Evolutionary conservation across 768 basidiomycete genomes (phyloP), one percentile per base, ranked within the genome.

Genomic region (Suillus spraguei): DNA sequence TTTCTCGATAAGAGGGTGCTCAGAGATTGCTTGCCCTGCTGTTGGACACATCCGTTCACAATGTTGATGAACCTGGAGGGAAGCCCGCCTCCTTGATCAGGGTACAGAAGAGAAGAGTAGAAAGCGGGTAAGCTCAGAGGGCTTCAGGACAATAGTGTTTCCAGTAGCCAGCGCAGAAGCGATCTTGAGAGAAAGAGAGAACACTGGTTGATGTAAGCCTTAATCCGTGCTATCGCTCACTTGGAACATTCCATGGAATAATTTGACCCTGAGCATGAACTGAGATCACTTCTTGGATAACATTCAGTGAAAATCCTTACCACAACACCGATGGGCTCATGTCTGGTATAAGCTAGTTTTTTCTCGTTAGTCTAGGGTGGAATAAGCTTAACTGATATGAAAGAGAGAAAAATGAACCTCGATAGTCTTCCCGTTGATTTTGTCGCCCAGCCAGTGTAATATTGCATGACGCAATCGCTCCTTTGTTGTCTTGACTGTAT

Each of bases 81-180:
- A 91, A 87, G 9, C 91, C 91, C 2, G 91, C 91, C 71, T 92
- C 83, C 24, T 81, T 72, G 66, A 87, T 77, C 55, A 93, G 80
- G 17, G 80, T 77, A 53, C 72, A 72, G 47, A 87, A 63, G 44
- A 74, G 76, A 52, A 91, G 72, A 5, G 89, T 89, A 13, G 88
- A 84, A 35, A 91, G 75, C 6, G 91, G 0, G 91, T 92, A 65
- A 92, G 79, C 69, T 93, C 92, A 1, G 91, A 92, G 9, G 92
- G 88, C 79, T 93, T 95, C 70, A 95, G 78, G 63, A 96, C 80
- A 65, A 95, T 80, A 4, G 85, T 78, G 76, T 93, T 94, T 53
- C 94, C 92, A 2, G 86, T 85, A 2, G 92, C 91, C 44, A 94
- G 81, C 1, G 91, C 91, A 8, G 92, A 91, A 0, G 78, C 90